Percentiles rank a stretch among this genome's conserved stretches.
These are phyloP conservation scores for Penicillium atrosanguineum DNA, from an alignment of 495 filamentous ascomycete genomes.

Conservation along the genomic window DNA sequence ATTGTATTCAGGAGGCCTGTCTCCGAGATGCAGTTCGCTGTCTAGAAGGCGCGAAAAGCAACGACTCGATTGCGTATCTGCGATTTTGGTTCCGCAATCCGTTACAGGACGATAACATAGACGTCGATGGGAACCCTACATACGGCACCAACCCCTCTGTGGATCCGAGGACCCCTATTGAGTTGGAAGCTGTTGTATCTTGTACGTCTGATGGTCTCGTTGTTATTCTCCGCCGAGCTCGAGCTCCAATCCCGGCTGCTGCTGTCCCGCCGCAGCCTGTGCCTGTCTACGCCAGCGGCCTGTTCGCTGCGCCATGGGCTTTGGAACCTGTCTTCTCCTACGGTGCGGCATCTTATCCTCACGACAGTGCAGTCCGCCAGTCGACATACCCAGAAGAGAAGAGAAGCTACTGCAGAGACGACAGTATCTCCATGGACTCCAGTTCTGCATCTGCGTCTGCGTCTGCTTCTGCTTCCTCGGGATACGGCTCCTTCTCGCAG, in stretches of 20 bases:
- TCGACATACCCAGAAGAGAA: constrained; percentile 7
- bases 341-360: constrained; percentile 8
- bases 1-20: constrained; percentile 43
- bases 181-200: constrained; percentile 84
- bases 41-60: constrained; percentile 83
- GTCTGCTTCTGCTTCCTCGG: neutral
- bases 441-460: neutral
- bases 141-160: neutral
- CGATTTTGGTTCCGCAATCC: constrained; percentile 88
- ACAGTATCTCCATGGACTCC: neutral
- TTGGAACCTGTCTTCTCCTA: constrained; percentile 53
- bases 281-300: constrained; percentile 53
- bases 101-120: constrained; percentile 39
- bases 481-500: neutral
- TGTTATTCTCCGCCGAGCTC: constrained; percentile 74
- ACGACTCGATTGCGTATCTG: constrained; percentile 89
- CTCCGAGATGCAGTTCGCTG: constrained; percentile 71
- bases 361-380: neutral
- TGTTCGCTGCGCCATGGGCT: constrained; percentile 79
- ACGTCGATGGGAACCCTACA: constrained; percentile 8
- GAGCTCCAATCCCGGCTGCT: constrained; percentile 61
- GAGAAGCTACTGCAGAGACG: constrained; percentile 13
- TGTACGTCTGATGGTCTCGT: constrained; percentile 89
- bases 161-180: constrained; percentile 37
- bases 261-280: constrained; percentile 37